Percentiles rank a stretch among this genome's conserved stretches.
Evolutionary conservation across 2,329 filamentous ascomycete species (phyloP).

Genomic region (Rhinocladiella similis): DNA sequence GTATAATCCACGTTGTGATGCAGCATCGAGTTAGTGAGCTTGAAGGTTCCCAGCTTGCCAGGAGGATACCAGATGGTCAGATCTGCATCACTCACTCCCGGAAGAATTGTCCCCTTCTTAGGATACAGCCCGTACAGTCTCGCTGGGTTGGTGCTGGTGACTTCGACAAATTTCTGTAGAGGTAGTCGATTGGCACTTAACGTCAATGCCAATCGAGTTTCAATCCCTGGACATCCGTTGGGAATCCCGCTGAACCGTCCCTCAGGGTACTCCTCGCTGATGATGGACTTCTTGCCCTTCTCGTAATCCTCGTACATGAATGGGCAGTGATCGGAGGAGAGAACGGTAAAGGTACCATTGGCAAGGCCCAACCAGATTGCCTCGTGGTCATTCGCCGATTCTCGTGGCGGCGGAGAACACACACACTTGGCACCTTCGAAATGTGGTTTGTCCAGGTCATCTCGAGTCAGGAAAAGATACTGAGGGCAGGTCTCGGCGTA

Average conservation of each 20-base stretch:
- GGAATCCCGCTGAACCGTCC: slow-evolving; percentile 58
- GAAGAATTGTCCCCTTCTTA: slow-evolving; percentile 51
- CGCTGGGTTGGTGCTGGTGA: slow-evolving; percentile 57
- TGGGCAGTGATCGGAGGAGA: slow-evolving; percentile 54
- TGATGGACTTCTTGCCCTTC: slow-evolving; percentile 51
- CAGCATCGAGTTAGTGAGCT: slow-evolving; percentile 54
- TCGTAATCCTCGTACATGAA: slow-evolving; percentile 52
- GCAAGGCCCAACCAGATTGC: slow-evolving; percentile 53
- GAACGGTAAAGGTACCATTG: slow-evolving; percentile 57
- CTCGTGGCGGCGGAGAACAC: slow-evolving; percentile 53
- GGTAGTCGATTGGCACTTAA: slow-evolving; percentile 44
- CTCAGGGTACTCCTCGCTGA: slow-evolving; percentile 46
- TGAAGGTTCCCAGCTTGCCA: slow-evolving; percentile 43
- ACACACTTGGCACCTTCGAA: slow-evolving; percentile 55
- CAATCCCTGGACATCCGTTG: slow-evolving; percentile 59
- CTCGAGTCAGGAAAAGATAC: slow-evolving; percentile 57
- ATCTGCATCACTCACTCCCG: slow-evolving; percentile 56
- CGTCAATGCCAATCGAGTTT: slow-evolving; percentile 55
- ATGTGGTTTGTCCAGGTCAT: slow-evolving; percentile 43
- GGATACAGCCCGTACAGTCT: slow-evolving; percentile 59
- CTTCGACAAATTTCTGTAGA: slow-evolving; percentile 54
- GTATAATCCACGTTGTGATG: slow-evolving; percentile 66
- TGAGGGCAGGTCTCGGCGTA: slow-evolving; percentile 61
- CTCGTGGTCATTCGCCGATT: slow-evolving; percentile 50
- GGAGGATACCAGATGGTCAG: slow-evolving; percentile 59